Evolutionary conservation across 768 basidiomycete genomes (phyloP), one percentile per base, ranked within the genome.

Genomic region (Glaciozyma antarctica): DNA sequence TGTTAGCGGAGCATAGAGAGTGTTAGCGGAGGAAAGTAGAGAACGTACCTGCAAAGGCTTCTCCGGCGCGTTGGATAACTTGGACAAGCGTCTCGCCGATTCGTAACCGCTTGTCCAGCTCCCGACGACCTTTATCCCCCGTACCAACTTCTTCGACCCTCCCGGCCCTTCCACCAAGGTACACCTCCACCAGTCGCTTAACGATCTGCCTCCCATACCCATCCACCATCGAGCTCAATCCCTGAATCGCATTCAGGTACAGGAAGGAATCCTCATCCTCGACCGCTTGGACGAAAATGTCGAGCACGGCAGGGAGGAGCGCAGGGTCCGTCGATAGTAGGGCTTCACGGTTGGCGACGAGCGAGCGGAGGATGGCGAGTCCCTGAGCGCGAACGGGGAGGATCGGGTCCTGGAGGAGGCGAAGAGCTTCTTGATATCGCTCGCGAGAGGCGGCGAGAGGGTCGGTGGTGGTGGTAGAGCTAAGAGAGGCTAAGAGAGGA

Each of bases 231-330:
- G 82, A 84, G n/a, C 86, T 83, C 1, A 98, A 80, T 0, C 93
- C 93, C 72, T 92, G 89, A 19, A 94, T 86, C 1, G 88, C 91
- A 73, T 91, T 91, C 60, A 97, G 79, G 74, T 90, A 97, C 61
- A 97, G 84, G 76, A 91, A 97, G n/a, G 89, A 90, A 73, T 98
- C 94, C 47, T 92, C 88, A 66, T 95, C 91, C 73, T 90, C 87
- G 8, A 93, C 77, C 0, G 85, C 82, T 73, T 88, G 85, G 67
- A 93, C 76, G 75, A 97, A 94, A 61, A 95, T 86, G 34, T 88
- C 87, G 54, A 92, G 77, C 69, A 97, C 88, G 0, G 86, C 87
- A 9, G 91, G 90, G 21, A 85, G 77, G 30, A 97, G 79, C 0
- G 87, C 86, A 5, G 79, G 77, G 70, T 88, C 84, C 17, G 72